Conservation (phyloP, 2,329 filamentous ascomycete genomes). For the Colletotrichum eremochloae region DNA sequence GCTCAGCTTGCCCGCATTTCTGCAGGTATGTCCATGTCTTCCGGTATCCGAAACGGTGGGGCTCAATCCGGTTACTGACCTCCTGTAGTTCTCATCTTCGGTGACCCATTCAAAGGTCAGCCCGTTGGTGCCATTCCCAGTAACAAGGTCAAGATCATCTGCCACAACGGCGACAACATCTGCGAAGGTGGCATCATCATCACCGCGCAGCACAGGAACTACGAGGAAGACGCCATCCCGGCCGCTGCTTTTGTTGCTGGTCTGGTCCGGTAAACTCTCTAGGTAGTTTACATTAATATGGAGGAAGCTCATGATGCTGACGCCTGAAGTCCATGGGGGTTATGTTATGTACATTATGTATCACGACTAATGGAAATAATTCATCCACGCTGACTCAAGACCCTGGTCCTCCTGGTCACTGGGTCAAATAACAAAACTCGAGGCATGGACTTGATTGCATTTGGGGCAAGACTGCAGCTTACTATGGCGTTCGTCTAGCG, state of each 20-base stretch:
- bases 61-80: background rate
- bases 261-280: slow-evolving; percentile 22
- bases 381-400: background rate
- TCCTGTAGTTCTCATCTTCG: slow-evolving; percentile 39
- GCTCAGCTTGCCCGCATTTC: slow-evolving; percentile 49
- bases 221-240: slow-evolving; percentile 47
- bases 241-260: slow-evolving; percentile 48
- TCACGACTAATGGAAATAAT: background rate
- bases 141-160: slow-evolving; percentile 46
- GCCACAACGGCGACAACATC: slow-evolving; percentile 51
- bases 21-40: slow-evolving; percentile 41
- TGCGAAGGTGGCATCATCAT: slow-evolving; percentile 49
- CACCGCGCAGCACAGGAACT: slow-evolving; percentile 47
- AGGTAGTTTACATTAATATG: background rate
- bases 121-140: slow-evolving; percentile 26
- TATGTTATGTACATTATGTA: background rate
- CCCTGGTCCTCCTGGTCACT: background rate
- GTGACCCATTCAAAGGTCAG: slow-evolving; percentile 38
- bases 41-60: too few species aligned
- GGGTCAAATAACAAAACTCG: background rate
- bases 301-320: background rate
- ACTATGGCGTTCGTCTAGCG: background rate
- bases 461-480: background rate
- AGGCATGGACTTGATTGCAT: background rate
- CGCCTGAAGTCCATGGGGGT: background rate